Conservation (phyloP, 2,329 filamentous ascomycete species). For the Colletotrichum caudatum region DNA sequence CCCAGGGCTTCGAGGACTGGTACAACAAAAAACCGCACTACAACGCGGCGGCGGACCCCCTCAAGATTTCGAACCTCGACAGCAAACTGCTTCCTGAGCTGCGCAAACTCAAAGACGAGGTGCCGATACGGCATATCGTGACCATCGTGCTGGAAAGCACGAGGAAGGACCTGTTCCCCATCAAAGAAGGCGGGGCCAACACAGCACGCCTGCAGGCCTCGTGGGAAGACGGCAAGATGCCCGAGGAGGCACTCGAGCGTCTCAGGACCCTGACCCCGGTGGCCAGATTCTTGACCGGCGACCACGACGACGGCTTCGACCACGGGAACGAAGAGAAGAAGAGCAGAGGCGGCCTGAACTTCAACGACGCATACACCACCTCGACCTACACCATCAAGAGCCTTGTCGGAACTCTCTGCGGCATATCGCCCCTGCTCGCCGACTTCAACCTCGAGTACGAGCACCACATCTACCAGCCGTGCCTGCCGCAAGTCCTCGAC, state of each 20-base stretch:
- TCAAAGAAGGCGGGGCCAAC: conserved; percentile 49
- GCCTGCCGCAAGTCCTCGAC: conserved; percentile 48
- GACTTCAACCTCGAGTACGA: conserved; percentile 53
- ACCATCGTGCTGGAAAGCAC: conserved; percentile 53
- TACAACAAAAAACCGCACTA: conserved; percentile 46
- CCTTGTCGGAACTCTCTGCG: conserved; percentile 51
- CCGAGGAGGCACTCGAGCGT: conserved; percentile 45
- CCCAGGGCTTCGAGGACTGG: conserved; percentile 48
- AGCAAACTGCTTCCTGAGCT: conserved; percentile 44
- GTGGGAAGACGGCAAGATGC: conserved; percentile 45
- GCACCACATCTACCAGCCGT: conserved; percentile 54
- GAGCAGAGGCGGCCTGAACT: conserved; percentile 48
- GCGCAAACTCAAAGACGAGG: conserved; percentile 31
- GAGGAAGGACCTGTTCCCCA: conserved; percentile 52
- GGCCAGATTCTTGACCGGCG: conserved; percentile 30
- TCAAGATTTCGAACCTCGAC: conserved; percentile 51
- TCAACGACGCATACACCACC: conserved; percentile 49
- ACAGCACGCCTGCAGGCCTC: conserved; percentile 44
- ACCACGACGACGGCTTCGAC: conserved; percentile 29
- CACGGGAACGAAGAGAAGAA: conserved; percentile 6
- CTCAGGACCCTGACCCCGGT: conserved; percentile 45
- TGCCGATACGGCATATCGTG: conserved; percentile 52
- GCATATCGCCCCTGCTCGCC: conserved; percentile 50
- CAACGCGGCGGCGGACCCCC: conserved; percentile 48
- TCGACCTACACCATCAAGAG: conserved; percentile 54